Base-by-base conservation (phyloP, 2,329 filamentous ascomycete species). In the Xylaria sp. region DNA sequence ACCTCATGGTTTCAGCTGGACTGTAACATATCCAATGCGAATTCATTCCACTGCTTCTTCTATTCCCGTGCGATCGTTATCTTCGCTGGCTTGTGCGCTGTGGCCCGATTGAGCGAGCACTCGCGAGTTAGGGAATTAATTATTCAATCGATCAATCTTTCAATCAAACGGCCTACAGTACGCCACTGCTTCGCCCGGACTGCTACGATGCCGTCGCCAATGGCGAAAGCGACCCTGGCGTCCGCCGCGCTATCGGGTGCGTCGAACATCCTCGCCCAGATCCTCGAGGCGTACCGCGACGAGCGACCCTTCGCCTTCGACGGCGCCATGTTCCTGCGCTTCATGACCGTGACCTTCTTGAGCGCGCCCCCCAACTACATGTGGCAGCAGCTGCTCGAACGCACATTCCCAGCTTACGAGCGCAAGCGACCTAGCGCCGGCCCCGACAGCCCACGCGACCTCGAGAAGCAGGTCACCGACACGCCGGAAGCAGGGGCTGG, bases 331-430 rank as follows among this genome's bases (percentile, higher is more conserved):
- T 80, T 89, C 50, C 74, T 86, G 21, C 86, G 86, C 70, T 89
- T 89, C 77, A 82, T 86, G 47, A 79, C 83, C 45, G 82, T 86
- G 61, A 81, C 85, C 2, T 76, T 89, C 64, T 77, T 89, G 50
- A 84, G 84, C 4, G 82, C 86, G 1, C 87, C 87, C 6, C 83
- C 87, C 59, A 88, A 87, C 70, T 88, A 86, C 72, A 78, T 85
- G 64, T 89, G 87, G 87, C 86, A 89, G 72, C 82, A 85, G 63
- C 82, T 82, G 34, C 81, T 89, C 34, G 86, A 89, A 76, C 79
- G 80, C 24, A 81, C 76, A 9, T 87, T 88, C 64, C 86, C 87
- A 0, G 85, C 84, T 0, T 82, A 82, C 70, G 76, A 72, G 56
- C 70, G 57, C 58, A 54, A 48, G 61, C 58, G 61, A 21, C 59